Evolutionary conservation across 306 rosid species (phyloP).

Genomic region (Betula pendula): DNA sequence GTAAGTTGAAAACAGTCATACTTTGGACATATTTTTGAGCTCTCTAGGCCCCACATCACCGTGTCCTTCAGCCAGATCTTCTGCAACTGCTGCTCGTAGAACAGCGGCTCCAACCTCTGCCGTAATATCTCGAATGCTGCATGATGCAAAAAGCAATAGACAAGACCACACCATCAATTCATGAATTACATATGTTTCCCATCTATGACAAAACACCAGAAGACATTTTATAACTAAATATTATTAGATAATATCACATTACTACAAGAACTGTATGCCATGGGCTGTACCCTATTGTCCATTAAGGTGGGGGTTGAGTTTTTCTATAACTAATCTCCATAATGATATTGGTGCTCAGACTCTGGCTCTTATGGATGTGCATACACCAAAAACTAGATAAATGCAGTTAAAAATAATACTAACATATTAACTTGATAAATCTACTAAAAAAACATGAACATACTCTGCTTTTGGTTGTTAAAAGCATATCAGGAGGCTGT

Average conservation of each 20-base stretch:
- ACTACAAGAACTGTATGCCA: not conserved
- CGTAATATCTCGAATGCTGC: constrained; percentile 80
- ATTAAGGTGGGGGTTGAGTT: not conserved
- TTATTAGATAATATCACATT: not conserved
- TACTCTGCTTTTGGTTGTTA: not conserved
- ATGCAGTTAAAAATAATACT: not conserved
- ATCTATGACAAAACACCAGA: not conserved
- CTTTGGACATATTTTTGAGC: constrained; percentile 70
- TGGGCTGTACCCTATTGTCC: not conserved
- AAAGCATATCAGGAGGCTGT: not conserved
- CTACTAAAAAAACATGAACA: not conserved
- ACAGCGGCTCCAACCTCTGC: constrained; percentile 96
- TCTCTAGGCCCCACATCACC: constrained; percentile 64
- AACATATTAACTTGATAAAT: not conserved
- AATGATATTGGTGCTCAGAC: not conserved
- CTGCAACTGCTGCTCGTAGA: constrained; percentile 69
- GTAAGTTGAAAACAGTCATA: constrained; percentile 40
- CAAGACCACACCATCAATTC: constrained; percentile 18
- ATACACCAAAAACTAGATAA: not conserved
- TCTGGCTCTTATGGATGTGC: not conserved
- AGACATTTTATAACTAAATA: not conserved
- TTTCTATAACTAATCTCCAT: not conserved
- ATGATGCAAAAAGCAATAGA: constrained; percentile 21
- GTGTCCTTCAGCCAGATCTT: constrained; percentile 79
- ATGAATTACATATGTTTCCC: not conserved